Evolutionary conservation across 2,329 filamentous ascomycete genomes (phyloP).

Genomic region (Colletotrichum liriopes): DNA sequence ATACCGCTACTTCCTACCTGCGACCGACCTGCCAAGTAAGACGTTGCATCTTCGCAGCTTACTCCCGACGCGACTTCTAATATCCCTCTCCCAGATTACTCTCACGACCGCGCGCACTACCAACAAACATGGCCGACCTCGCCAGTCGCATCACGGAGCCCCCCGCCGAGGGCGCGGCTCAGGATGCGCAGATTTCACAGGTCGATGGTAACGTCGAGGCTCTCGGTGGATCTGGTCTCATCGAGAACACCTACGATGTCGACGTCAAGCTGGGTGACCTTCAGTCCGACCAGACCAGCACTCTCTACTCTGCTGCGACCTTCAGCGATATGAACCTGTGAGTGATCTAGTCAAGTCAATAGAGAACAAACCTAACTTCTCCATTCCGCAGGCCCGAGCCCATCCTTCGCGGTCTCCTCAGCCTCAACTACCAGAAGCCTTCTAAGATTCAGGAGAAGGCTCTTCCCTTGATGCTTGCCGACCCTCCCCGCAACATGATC

Average conservation of each 20-base stretch:
- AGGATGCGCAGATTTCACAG: slow-evolving; percentile 51
- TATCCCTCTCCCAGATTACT: slow-evolving; percentile 22
- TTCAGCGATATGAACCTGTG: slow-evolving; percentile 92
- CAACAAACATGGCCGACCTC: slow-evolving; percentile 62
- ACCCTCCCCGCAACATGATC: slow-evolving; percentile 95
- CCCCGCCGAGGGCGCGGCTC: slow-evolving; percentile 47
- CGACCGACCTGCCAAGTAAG: slow-evolving; percentile 20
- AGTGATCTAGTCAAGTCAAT: slow-evolving; percentile 53
- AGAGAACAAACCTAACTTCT: slow-evolving; percentile 7
- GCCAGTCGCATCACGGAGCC: slow-evolving; percentile 68
- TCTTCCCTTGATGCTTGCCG: slow-evolving; percentile 86
- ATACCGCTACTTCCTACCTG: slow-evolving; percentile 33
- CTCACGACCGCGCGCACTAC: slow-evolving; percentile 17
- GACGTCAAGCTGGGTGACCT: slow-evolving; percentile 93
- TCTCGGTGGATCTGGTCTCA: slow-evolving; percentile 66
- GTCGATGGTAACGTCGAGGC: slow-evolving; percentile 55
- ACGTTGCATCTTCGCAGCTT: slow-evolving; percentile 42
- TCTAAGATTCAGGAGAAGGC: slow-evolving; percentile 99
- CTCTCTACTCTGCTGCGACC: slow-evolving; percentile 85
- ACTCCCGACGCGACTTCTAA: slow-evolving; percentile 29
- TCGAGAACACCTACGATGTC: slow-evolving; percentile 87
- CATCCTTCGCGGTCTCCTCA: slow-evolving; percentile 83
- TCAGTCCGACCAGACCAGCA: slow-evolving; percentile 88
- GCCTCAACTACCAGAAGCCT: slow-evolving; percentile 92
- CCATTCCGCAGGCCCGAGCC: slow-evolving; percentile 54